Conservation (phyloP, 768 basidiomycete species). For the Boletus insuetus region DNA sequence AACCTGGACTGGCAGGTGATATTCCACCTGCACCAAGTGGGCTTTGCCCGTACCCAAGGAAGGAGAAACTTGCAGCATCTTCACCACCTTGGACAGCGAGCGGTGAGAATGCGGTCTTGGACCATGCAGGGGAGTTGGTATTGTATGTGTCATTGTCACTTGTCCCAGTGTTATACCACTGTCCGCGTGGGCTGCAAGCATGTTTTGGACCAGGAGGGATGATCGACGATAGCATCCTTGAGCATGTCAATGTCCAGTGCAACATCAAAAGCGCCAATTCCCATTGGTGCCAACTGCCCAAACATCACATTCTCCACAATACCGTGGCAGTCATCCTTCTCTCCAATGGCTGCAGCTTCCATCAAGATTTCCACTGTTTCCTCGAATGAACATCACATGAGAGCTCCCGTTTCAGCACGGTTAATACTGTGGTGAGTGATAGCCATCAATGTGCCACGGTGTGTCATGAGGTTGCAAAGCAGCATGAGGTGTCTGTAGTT, state of each 20-base stretch:
- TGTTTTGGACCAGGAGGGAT: conserved; percentile 52
- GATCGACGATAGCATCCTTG: conserved; percentile 97
- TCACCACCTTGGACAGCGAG: conserved; percentile 85
- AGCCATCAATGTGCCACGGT: conserved; percentile 91
- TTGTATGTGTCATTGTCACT: conserved; percentile 95
- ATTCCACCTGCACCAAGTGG: conserved; percentile 80
- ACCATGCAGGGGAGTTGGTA: conserved; percentile 83
- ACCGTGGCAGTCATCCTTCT: conserved; percentile 97
- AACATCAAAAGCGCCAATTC: conserved; percentile 94
- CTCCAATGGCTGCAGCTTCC: conserved; percentile 97
- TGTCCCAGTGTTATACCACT: conserved; percentile 90
- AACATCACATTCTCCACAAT: conserved; percentile 99
- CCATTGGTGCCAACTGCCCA: conserved; percentile 99
- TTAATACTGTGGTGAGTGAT: conserved; percentile 99
- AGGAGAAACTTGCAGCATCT: conserved; percentile 71
- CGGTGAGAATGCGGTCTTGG: conserved; percentile 86
- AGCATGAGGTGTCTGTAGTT: conserved; percentile 96
- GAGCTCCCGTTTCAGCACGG: conserved; percentile 95
- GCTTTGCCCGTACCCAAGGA: conserved; percentile 80
- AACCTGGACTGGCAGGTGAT: conserved; percentile 88
- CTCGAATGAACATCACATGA: conserved; percentile 99
- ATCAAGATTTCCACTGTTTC: conserved; percentile 99
- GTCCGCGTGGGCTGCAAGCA: conserved; percentile 52
- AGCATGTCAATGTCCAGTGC: conserved; percentile 97
- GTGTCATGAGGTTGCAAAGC: conserved; percentile 98